These are phyloP conservation scores for Thelephora aurantiotincta DNA, from an alignment of 768 basidiomycete species.

Conservation along the genomic window DNA sequence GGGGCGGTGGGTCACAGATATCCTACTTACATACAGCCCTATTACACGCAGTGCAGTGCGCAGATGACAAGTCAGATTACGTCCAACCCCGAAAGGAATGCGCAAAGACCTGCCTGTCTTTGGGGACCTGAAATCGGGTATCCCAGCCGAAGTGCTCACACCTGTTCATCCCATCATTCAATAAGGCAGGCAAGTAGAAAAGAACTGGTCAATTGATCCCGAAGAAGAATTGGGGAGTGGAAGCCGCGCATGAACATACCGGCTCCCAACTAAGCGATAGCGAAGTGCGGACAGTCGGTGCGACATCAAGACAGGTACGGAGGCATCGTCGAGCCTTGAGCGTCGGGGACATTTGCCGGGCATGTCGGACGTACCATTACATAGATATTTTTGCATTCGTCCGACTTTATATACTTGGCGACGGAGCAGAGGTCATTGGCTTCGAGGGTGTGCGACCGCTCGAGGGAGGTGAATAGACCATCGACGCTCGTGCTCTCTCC, in stretches of 20 bases:
- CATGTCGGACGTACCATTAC: conserved; percentile 44
- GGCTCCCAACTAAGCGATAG: conserved; percentile 41
- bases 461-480: no score
- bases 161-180: conserved; percentile 10
- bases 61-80: no score
- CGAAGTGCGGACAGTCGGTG: background rate
- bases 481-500: no score
- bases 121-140: conserved; percentile 41
- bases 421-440: conserved; percentile 28
- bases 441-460: conserved; percentile 15
- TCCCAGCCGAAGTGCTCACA: conserved; percentile 28
- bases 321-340: background rate
- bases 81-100: no score
- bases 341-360: no score
- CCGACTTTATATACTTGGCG: conserved; percentile 56
- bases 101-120: conserved; percentile 18
- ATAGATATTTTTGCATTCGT: conserved; percentile 51
- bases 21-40: conserved; percentile 15
- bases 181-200: background rate
- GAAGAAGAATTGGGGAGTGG: background rate
- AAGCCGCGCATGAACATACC: conserved; percentile 25
- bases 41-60: conserved; percentile 11
- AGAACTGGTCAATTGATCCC: background rate
- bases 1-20: no score
- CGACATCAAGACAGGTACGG: background rate